Base-by-base conservation (phyloP, 1,284 basidiomycete genomes). In the Boletus subluridellus region DNA sequence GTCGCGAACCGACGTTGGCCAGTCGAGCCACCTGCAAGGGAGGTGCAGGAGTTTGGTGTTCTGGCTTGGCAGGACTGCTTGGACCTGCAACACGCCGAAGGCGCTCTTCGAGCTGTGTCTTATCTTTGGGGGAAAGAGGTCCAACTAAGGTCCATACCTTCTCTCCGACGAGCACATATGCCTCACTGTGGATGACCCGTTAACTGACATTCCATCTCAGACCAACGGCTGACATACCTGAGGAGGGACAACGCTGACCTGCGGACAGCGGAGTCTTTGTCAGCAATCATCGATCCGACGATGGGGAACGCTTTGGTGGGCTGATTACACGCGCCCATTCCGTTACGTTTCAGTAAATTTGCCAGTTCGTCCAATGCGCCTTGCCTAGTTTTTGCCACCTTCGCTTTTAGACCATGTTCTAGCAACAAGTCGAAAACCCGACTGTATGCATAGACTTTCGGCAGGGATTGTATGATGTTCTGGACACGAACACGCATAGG, bases 301-400 rank as follows among this genome's bases (percentile, higher is more conserved):
- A 82, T 69, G 1, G 92, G 89, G 68, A 96, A 87, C 3, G 92
- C 87, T 69, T 92, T 94, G 35, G 76, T 69, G 3, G 92, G 89
- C 54, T 86, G 73, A 62, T 87, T 89, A 65, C 90, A 93, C 35
- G 91, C 89, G 55, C 83, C 84, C 69, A 93, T 83, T 12, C 95
- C 95, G 41, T 90, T 93, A 56, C 88, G 87, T 68, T 90, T 90
- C 62, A 96, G 76, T 41, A 97, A 77, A 52, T 79, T 79, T 6
- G 82, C 89, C 55, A 96, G 77, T 70, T 96, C 94, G 62, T 93
- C 91, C 50, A 95, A 76, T 37, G 89, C 81, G 28, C 94, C 92
- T 71, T 94, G 89, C 21, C 95, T 84, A 8, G 92, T 90, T 71
- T 95, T 94, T 1, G 94, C 89, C 15, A 95, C 92, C 74, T 96